Conservation (phyloP, 805 yeast genomes). For the Dipodascopsis uninucleata region DNA sequence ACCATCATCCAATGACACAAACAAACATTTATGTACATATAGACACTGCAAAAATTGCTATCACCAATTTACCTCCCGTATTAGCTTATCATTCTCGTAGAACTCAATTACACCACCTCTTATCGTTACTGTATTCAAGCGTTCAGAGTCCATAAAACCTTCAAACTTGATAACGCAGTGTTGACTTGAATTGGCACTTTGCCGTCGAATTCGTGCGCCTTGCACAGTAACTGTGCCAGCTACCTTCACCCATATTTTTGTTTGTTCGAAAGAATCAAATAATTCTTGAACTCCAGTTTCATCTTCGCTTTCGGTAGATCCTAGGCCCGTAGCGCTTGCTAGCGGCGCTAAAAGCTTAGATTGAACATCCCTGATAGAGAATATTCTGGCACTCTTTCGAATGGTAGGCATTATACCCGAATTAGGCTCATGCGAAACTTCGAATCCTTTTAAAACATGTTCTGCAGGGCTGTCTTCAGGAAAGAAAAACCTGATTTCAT, state of each 20-base stretch:
- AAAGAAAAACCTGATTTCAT: conserved; percentile 10
- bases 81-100: conserved; percentile 11
- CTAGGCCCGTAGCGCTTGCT: conserved; percentile 11
- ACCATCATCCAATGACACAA: background rate
- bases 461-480: conserved; percentile 21
- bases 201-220: conserved; percentile 9
- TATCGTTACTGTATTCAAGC: conserved; percentile 21
- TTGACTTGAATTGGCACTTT: background rate
- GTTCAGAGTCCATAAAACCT: conserved; percentile 22
- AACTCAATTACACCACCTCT: conserved; percentile 15
- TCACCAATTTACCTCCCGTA: conserved; percentile 16
- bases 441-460: conserved; percentile 20
- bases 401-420: conserved; percentile 6
- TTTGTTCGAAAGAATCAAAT: conserved; percentile 6
- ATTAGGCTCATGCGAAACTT: conserved; percentile 4
- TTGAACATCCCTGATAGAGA: conserved; percentile 10
- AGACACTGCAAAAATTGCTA: too few species aligned
- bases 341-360: conserved; percentile 11
- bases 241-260: conserved; percentile 15
- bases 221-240: conserved; percentile 14
- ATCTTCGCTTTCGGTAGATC: background rate
- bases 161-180: conserved; percentile 15
- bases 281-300: conserved; percentile 12
- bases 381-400: conserved; percentile 11
- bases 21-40: background rate